Evolutionary conservation across 345 rosid genomes (phyloP).

Genomic region (Syzygium jambos): DNA sequence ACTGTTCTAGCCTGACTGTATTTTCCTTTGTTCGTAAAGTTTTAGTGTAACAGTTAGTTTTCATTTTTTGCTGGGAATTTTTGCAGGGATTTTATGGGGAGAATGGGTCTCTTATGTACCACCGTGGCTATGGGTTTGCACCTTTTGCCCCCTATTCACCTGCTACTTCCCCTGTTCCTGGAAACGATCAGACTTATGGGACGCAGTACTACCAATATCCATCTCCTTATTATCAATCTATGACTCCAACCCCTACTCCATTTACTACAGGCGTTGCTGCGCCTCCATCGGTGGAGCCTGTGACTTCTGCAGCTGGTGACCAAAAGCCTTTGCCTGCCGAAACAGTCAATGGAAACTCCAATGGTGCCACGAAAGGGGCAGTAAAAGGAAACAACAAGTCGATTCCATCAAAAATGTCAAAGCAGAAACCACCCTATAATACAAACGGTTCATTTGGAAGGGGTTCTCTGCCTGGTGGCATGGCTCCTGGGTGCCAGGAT

Average conservation of each 20-base stretch:
- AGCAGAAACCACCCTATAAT: constrained; percentile 32
- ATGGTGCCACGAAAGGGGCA: constrained; percentile 25
- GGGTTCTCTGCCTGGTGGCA: constrained; percentile 35
- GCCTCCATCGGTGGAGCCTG: constrained; percentile 46
- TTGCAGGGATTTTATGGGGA: constrained; percentile 72
- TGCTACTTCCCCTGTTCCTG: constrained; percentile 76
- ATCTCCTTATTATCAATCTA: constrained; percentile 46
- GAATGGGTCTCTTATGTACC: constrained; percentile 66
- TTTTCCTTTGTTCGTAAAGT: background rate
- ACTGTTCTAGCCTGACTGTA: background rate
- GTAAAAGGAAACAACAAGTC: constrained; percentile 51
- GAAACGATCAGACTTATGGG: constrained; percentile 71
- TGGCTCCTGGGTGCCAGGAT: constrained; percentile 60
- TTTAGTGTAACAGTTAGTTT: background rate
- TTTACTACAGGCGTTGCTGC: constrained; percentile 38
- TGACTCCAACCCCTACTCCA: constrained; percentile 36
- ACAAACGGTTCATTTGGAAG: constrained; percentile 50
- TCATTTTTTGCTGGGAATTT: constrained; percentile 7
- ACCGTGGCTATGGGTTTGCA: constrained; percentile 62
- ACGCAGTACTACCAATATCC: constrained; percentile 93
- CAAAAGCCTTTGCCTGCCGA: constrained; percentile 56
- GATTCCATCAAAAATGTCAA: constrained; percentile 37
- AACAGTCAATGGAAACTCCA: constrained; percentile 37
- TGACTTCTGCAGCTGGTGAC: constrained; percentile 40
- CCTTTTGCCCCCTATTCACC: constrained; percentile 81